Evolutionary conservation across 2,329 filamentous ascomycete species (phyloP), one percentile per base, ranked within the genome.

Genomic region (Orbilia brochopaga): DNA sequence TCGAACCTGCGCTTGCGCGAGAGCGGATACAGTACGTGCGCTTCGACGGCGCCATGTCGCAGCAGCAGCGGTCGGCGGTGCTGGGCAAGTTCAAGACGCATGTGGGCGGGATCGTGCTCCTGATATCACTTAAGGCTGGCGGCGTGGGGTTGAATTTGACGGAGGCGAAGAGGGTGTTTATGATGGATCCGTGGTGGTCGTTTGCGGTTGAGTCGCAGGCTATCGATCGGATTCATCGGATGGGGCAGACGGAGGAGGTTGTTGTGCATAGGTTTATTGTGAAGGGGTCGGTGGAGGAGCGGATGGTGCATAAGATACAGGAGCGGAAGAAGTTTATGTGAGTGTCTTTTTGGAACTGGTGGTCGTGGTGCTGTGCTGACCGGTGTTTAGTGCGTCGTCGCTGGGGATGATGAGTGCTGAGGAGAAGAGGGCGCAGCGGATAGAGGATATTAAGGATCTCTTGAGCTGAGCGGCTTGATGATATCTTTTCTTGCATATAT

Each of bases 151-250:
- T 99, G 48, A 99, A 99, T 78, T 80, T 99, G 73, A 97, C 93
- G 0, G 88, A 88, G 75, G 94, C 94, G 4, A 91, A 88, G 74
- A 84, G 90, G 60, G 95, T 99, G 3, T 99, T 89, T 81, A 95
- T 99, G 90, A 97, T 99, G 94, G 94, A 99, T 79, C 94, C 94
- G 0, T 99, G 94, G 94, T 99, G 94, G 94, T 95, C 90, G 78
- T 99, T 93, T 80, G 92, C 94, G 0, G 88, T 97, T 11, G 94
- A 99, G 80, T 91, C 92, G 3, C 94, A 99, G 80, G 94, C 94
- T 7, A 97, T 99, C 77, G 94, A 99, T 81, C 90, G 94, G 0
- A 92, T 99, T 35, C 94, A 99, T 81, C 87, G 94, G 7, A 97
- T 99, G 90, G 94, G 94, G 0, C 94, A 99, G 79, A 87, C 90